These are phyloP conservation scores for Phyllosticta ampelicida DNA, from an alignment of 2,329 filamentous ascomycete species.

Conservation along the genomic window DNA sequence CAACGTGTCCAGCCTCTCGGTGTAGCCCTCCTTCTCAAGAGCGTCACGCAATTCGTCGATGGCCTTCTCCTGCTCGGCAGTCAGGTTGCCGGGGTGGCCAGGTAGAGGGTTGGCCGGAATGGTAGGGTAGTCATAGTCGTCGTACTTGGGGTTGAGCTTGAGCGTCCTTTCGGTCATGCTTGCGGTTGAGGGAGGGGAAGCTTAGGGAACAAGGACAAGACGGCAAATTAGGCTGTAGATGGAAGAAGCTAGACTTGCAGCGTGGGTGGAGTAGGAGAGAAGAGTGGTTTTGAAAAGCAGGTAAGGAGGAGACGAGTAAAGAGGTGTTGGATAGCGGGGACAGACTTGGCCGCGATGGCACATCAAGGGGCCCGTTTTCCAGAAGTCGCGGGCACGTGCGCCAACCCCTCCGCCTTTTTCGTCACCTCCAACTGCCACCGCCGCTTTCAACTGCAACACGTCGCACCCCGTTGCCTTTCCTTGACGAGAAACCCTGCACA, in stretches of 20 bases:
- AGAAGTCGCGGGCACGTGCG: constrained; percentile 4
- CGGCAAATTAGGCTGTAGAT: neutral
- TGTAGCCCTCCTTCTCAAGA: constrained; percentile 76
- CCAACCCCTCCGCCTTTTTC: neutral
- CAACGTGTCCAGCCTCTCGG: constrained; percentile 78
- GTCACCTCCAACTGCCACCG: neutral
- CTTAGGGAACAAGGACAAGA: neutral
- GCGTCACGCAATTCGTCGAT: constrained; percentile 73
- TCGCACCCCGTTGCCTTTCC: neutral
- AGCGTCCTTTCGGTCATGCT: constrained; percentile 24
- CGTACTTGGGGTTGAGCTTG: constrained; percentile 76
- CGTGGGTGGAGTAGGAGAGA: constrained; percentile 1
- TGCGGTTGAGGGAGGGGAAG: constrained; percentile 2
- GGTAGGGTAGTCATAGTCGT: constrained; percentile 88
- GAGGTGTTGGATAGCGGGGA: constrained; percentile 5
- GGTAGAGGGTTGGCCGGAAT: constrained; percentile 56
- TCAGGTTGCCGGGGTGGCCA: constrained; percentile 84
- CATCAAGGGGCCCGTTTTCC: neutral
- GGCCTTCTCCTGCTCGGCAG: constrained; percentile 76
- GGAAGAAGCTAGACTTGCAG: neutral
- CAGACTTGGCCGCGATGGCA: neutral
- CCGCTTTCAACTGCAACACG: neutral
- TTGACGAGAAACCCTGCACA: neutral
- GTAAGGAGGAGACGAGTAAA: constrained; percentile 1
- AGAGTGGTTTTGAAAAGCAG: constrained; percentile 7